Evolutionary conservation across 495 filamentous ascomycete species (phyloP).

Genomic region (Neurospora sp.): DNA sequence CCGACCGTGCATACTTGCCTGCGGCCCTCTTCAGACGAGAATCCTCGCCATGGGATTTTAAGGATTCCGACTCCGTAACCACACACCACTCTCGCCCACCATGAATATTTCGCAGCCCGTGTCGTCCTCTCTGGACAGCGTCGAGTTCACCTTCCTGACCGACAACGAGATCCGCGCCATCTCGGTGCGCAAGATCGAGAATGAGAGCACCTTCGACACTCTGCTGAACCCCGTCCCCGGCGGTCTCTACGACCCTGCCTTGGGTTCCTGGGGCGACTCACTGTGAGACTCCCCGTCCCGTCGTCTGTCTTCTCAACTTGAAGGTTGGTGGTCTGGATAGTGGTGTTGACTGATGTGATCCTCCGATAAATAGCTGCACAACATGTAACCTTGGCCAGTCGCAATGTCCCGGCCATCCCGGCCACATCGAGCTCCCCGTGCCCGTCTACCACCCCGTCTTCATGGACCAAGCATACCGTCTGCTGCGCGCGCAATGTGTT

Average conservation of each 20-base stretch:
- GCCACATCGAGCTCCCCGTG: conserved; percentile 89
- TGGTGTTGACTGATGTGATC: conserved; percentile 11
- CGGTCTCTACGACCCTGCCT: conserved; percentile 84
- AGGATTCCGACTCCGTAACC: neutral
- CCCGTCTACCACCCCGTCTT: conserved; percentile 90
- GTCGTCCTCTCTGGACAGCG: conserved; percentile 70
- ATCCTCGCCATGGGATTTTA: neutral
- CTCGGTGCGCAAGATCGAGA: conserved; percentile 86
- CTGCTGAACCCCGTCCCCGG: conserved; percentile 76
- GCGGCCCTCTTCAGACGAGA: neutral
- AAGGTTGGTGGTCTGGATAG: neutral
- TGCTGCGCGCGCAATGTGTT: conserved; percentile 77
- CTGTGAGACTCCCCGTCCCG: conserved; percentile 44
- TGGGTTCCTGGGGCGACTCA: conserved; percentile 82
- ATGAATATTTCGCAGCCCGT: conserved; percentile 90
- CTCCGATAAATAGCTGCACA: conserved; percentile 52
- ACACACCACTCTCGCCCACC: conserved; percentile 10
- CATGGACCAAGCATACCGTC: conserved; percentile 76
- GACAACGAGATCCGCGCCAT: conserved; percentile 74
- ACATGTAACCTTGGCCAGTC: conserved; percentile 73
- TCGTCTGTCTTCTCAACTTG: neutral
- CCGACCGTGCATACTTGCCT: neutral
- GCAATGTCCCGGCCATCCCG: conserved; percentile 83
- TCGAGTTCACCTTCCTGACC: conserved; percentile 79
- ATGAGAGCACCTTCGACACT: conserved; percentile 80